These are phyloP conservation scores for Hylodesmum podocarpum DNA, from an alignment of 306 rosid species.

Conservation along the genomic window DNA sequence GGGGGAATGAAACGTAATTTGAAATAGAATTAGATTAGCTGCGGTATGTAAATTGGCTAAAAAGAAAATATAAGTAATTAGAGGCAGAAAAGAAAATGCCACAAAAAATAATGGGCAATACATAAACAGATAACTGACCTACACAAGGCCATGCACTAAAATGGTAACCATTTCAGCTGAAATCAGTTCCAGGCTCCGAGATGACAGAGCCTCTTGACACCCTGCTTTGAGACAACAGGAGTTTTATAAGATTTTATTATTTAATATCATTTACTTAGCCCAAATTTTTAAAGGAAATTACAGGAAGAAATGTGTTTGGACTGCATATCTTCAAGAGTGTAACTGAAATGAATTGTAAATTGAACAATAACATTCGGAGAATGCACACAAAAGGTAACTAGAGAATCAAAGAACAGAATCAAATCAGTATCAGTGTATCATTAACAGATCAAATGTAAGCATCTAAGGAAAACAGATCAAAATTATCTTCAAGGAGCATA, in stretches of 20 bases:
- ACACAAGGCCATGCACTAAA: constrained; percentile 84
- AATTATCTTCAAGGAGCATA: not conserved
- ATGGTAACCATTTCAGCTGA: constrained; percentile 93
- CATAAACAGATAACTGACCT: constrained; percentile 87
- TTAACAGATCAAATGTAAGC: not conserved
- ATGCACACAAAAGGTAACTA: constrained; percentile 14
- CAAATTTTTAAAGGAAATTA: constrained; percentile 59
- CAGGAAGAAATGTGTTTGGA: constrained; percentile 60
- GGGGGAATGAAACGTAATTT: constrained; percentile 27
- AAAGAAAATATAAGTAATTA: constrained; percentile 28
- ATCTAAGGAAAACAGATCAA: not conserved
- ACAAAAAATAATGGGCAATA: constrained; percentile 64
- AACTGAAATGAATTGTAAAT: constrained; percentile 43
- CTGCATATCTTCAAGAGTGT: constrained; percentile 52
- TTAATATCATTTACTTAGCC: constrained; percentile 54
- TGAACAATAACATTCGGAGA: constrained; percentile 5
- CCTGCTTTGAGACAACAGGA: constrained; percentile 97
- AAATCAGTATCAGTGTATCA: not conserved
- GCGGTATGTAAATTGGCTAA: constrained; percentile 44
- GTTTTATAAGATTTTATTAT: constrained; percentile 68
- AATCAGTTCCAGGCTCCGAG: constrained; percentile 89
- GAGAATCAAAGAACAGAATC: not conserved
- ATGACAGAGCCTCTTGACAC: constrained; percentile 93
- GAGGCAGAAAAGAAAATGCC: constrained; percentile 68
- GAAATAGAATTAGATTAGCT: constrained; percentile 31